Evolutionary conservation across 805 yeast genomes (phyloP), one percentile per base, ranked within the genome.

Genomic region (Saturnispora saitoi): DNA sequence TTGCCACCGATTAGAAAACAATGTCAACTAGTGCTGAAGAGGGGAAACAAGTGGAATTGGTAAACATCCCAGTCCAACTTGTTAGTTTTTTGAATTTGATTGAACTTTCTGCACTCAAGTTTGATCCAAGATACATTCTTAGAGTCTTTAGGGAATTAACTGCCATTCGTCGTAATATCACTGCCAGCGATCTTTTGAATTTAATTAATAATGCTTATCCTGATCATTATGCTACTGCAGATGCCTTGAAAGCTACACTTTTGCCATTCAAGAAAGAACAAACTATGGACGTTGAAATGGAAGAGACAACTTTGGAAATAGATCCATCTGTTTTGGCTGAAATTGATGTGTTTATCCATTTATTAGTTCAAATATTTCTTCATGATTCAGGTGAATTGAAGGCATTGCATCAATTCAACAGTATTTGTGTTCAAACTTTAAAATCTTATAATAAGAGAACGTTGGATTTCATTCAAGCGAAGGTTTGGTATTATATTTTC

Each of bases 401-500:
- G 19, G 68, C 71, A 51, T 69, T 81, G 51, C 76, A 77, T 49
- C 58, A 64, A 10, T 77, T 86, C 61, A 83, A 83, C 58, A 65
- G 59, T 10, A 68, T 70, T 45, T 71, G 78, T 39, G 70, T 83
- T 48, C 61, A 69, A 12, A 69, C 80, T 47, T 73, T 88, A 61
- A 74, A 76, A 50, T 65, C 72, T 12, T 83, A 83, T 69, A 88
- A 88, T 67, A 79, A 84, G 55, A 78, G 98, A 54, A 77, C 95
- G 4, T 70, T 91, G 55, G 98, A 93, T 67, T 80, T 86, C 58
- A 75, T 93, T 50, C 80, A 80, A 54, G 93, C 98, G 14, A 91
- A 90, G 65, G 74, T 86, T 52, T 93, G 98, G 98, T 93, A 91
- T 64, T 91, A 89, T 69, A 75, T 86, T 56, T 75, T 83, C 41